phyloP scores from a whole-genome alignment of 2,329 filamentous ascomycete species.

The Aspergillus ochraceus region DNA sequence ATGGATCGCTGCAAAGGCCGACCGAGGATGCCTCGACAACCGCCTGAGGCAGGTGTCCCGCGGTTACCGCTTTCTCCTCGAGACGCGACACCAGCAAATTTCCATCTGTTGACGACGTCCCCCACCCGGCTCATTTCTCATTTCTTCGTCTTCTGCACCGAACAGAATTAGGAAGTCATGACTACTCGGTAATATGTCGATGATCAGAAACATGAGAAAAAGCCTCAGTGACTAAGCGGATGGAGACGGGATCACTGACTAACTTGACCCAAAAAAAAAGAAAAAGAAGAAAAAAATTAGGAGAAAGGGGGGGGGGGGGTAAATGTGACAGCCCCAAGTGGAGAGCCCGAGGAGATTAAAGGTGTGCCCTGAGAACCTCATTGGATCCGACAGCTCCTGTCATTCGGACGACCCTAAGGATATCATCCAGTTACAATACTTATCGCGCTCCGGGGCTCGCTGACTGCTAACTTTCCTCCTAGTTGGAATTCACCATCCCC shows the following conservation, averaged over 20 bases:
- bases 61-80: too few species aligned
- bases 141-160: neutral
- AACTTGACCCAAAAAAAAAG: too few species aligned
- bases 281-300: too few species aligned
- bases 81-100: too few species aligned
- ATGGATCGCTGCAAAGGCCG: too few species aligned
- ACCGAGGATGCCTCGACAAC: too few species aligned
- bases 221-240: too few species aligned
- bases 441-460: neutral
- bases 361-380: neutral
- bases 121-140: neutral
- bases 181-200: neutral
- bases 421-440: neutral
- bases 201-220: too few species aligned
- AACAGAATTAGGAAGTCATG: conserved; percentile 2
- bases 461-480: conserved; percentile 8
- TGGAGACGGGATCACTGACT: too few species aligned
- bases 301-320: neutral
- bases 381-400: neutral
- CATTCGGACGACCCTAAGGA: neutral
- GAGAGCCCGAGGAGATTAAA: conserved; percentile 2
- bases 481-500: conserved; percentile 3
- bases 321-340: neutral
- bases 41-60: too few species aligned
- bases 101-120: neutral